A percentile compares a stretch with the other conserved stretches of the same genome.
Conservation (phyloP, 306 rosid species). For the Malus fusca region DNA sequence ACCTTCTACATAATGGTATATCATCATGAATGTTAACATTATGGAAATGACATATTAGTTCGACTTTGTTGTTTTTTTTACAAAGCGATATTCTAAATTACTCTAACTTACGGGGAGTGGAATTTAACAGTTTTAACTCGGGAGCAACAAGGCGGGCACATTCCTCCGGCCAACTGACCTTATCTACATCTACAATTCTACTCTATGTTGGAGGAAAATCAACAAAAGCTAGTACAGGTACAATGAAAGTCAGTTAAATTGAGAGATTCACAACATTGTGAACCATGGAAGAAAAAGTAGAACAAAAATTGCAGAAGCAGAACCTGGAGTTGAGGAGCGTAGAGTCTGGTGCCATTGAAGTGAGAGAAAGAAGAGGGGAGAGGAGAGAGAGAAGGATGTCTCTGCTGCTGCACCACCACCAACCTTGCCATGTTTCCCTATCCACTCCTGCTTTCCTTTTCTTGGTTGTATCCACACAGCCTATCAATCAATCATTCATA, state of each 20-base stretch:
- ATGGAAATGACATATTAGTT: too few relatives aligned
- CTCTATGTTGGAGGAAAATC: not conserved
- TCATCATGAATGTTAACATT: too few relatives aligned
- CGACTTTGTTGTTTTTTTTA: too few relatives aligned
- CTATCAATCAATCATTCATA: not conserved
- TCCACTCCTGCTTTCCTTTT: not conserved
- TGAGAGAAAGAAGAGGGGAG: constrained; percentile 65
- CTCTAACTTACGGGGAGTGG: rapidly evolving
- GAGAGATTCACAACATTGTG: not conserved
- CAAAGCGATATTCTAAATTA: too few relatives aligned
- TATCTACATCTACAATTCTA: too few relatives aligned
- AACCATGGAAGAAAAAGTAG: not conserved
- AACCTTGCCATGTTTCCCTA: constrained; percentile 56
- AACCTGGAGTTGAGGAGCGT: constrained; percentile 57
- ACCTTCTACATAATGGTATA: too few relatives aligned
- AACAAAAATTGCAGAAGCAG: constrained; percentile 1
- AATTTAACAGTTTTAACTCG: too few relatives aligned
- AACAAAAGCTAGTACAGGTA: not conserved
- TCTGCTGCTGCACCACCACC: constrained; percentile 53
- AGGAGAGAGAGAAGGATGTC: constrained; percentile 47
- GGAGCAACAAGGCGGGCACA: not conserved
- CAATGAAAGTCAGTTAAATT: not conserved
- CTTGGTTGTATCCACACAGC: not conserved
- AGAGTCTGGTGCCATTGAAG: constrained; percentile 51
- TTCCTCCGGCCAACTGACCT: too few relatives aligned